Conservation (phyloP, 768 basidiomycete species). For the Amanita pseudoporphyria region DNA sequence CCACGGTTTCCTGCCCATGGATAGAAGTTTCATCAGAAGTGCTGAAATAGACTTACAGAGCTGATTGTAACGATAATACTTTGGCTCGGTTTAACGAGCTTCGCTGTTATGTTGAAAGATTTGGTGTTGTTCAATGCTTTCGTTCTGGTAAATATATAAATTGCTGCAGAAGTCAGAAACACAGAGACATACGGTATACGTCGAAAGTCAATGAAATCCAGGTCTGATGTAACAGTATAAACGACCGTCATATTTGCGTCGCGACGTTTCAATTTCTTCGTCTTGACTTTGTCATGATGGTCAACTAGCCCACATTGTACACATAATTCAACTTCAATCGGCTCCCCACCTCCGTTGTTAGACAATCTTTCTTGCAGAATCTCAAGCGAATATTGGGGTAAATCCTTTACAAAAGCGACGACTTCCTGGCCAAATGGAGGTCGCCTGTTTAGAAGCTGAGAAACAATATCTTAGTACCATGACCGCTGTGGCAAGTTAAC, state of each 20-base stretch:
- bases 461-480: background rate
- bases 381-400: conserved; percentile 55
- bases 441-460: conserved; percentile 63
- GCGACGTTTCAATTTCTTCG: conserved; percentile 33
- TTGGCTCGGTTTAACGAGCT: conserved; percentile 72
- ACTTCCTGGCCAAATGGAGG: conserved; percentile 69
- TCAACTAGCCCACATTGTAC: conserved; percentile 48
- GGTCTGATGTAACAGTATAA: conserved; percentile 69
- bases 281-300: conserved; percentile 17
- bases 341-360: conserved; percentile 34
- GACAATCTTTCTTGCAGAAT: conserved; percentile 37
- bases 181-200: conserved; percentile 52
- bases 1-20: conserved; percentile 54
- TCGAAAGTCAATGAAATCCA: conserved; percentile 69
- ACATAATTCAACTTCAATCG: conserved; percentile 47
- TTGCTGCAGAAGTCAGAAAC: background rate
- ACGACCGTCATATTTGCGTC: conserved; percentile 55
- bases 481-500: conserved; percentile 3
- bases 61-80: conserved; percentile 46
- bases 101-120: conserved; percentile 47
- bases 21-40: background rate
- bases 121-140: conserved; percentile 52
- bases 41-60: conserved; percentile 36
- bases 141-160: conserved; percentile 36
- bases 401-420: conserved; percentile 44